These are phyloP conservation scores for Byssoonygena ceratinophila DNA, from an alignment of 2,329 filamentous ascomycete species.

Conservation along the genomic window DNA sequence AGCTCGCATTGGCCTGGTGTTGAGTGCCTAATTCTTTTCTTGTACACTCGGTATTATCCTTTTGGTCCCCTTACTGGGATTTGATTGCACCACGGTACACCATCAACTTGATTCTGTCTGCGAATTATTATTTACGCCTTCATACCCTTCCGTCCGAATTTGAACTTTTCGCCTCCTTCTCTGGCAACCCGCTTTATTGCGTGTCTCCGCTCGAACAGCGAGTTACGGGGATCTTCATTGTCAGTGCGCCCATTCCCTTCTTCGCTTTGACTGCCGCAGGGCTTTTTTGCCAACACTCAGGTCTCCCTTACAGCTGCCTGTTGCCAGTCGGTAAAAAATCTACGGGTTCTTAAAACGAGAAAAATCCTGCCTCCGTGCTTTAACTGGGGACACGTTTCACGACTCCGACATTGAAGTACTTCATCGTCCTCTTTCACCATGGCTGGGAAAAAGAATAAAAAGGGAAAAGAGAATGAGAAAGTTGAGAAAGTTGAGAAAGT, in stretches of 20 bases:
- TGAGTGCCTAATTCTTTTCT: slow-evolving; percentile 9
- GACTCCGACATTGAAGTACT: slow-evolving; percentile 7
- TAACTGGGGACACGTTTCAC: slow-evolving; percentile 20
- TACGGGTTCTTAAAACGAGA: not conserved
- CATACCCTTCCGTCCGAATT: slow-evolving; percentile 8
- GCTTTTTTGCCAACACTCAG: slow-evolving; percentile 3
- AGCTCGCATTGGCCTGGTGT: slow-evolving; percentile 8
- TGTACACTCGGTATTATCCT: slow-evolving; percentile 4
- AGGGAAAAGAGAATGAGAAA: slow-evolving; percentile 13
- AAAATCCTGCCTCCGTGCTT: not conserved
- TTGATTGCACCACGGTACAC: slow-evolving; percentile 16
- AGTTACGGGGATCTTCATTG: not conserved
- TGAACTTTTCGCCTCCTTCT: slow-evolving; percentile 7
- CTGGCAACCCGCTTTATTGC: slow-evolving; percentile 8
- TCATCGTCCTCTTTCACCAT: slow-evolving; percentile 6
- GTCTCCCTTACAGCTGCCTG: not conserved
- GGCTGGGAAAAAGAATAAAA: slow-evolving; percentile 13
- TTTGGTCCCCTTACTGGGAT: not conserved
- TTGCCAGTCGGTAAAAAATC: slow-evolving; percentile 2
- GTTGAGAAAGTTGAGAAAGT: not conserved
- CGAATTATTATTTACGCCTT: slow-evolving; percentile 7
- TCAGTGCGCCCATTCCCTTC: slow-evolving; percentile 5
- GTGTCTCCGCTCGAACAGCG: slow-evolving; percentile 11
- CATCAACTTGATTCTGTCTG: slow-evolving; percentile 5
- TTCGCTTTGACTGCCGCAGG: not conserved